Evolutionary conservation across 192 early-diverging fungal genomes (phyloP).

Genomic region (Piromyces finnis): DNA sequence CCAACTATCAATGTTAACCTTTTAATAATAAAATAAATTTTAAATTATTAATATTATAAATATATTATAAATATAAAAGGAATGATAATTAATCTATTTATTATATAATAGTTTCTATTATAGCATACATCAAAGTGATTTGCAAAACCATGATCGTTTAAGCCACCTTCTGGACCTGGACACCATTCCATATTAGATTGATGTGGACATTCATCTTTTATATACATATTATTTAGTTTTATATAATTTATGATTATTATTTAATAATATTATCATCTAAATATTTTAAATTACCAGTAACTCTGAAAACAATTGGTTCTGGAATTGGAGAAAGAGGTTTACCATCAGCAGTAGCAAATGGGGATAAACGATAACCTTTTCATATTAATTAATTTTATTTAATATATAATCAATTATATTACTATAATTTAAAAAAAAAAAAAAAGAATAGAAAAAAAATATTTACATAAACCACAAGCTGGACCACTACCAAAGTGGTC

Average conservation of each 20-base stretch:
- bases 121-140: not conserved
- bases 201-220: not conserved
- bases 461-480: not conserved
- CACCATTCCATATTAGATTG: not conserved
- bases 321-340: not conserved
- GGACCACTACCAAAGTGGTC: not conserved
- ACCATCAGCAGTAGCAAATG: not conserved
- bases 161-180: not conserved
- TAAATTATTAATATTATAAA: no score
- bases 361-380: not conserved
- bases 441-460: not conserved
- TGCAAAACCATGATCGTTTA: not conserved
- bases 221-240: no score
- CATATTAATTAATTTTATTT: no score
- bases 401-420: no score
- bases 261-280: no score
- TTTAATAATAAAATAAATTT: no score
- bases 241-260: no score
- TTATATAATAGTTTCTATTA: no score
- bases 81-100: no score
- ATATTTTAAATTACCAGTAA: not conserved
- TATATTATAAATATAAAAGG: no score
- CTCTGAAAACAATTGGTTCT: not conserved
- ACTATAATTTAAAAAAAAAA: no score
- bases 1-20: not conserved